A percentile compares a stretch with the other conserved stretches of the same genome.
Conservation (phyloP, 2,329 filamentous ascomycete genomes). For the Zasmidium citrigriseum region DNA sequence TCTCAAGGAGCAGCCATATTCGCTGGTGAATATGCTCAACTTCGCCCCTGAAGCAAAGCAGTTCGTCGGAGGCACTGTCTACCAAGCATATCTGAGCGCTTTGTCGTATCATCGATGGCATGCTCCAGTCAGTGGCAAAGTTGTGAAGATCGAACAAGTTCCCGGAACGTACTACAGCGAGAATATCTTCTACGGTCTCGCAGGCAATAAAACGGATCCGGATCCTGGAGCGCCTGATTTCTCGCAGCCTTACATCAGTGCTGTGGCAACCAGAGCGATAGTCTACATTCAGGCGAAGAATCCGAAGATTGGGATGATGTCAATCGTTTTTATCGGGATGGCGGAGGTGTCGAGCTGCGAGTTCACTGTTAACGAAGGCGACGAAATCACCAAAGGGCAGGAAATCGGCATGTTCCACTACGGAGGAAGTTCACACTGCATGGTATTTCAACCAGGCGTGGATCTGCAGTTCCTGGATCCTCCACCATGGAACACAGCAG, state of each 20-base stretch:
- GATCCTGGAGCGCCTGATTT: neutral
- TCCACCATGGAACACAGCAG: neutral
- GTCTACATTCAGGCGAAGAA: conserved; percentile 72
- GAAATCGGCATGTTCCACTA: conserved; percentile 78
- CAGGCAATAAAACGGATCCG: neutral
- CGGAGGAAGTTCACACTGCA: conserved; percentile 66
- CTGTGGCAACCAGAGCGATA: conserved; percentile 66
- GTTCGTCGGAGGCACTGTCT: conserved; percentile 66
- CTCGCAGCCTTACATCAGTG: conserved; percentile 55
- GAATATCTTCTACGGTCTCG: neutral
- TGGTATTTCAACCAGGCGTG: conserved; percentile 64
- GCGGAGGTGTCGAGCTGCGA: conserved; percentile 72
- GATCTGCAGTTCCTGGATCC: conserved; percentile 29
- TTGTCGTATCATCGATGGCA: conserved; percentile 73
- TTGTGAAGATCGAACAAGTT: conserved; percentile 50
- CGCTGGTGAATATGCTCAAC: conserved; percentile 48
- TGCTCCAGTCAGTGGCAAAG: conserved; percentile 61
- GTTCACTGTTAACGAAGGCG: conserved; percentile 65
- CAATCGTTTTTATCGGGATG: conserved; percentile 72
- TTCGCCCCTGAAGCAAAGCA: conserved; percentile 53
- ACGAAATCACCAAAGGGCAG: conserved; percentile 68
- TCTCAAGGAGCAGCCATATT: conserved; percentile 69
- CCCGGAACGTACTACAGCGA: neutral
- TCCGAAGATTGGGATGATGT: conserved; percentile 65
- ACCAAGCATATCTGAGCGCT: conserved; percentile 68